Evolutionary conservation across 108 stramenopile species (phyloP).

Genomic region (Cyclotella choctawhatcheeana): DNA sequence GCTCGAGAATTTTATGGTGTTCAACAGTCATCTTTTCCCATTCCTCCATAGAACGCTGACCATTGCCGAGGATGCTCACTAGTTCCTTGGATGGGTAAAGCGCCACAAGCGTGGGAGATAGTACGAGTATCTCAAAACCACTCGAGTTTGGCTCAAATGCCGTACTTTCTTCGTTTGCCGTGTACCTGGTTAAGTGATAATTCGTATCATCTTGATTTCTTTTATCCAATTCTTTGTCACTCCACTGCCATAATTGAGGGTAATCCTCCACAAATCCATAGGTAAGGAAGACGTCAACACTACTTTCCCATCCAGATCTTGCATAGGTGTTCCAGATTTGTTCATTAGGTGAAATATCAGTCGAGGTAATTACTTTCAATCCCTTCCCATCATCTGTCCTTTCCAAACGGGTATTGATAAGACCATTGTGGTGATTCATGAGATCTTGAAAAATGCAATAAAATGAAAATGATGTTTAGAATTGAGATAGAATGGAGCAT

Average conservation of each 20-base stretch:
- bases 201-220: constrained; percentile 7
- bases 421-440: constrained; percentile 56
- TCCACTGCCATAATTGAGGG: constrained; percentile 54
- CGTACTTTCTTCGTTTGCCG: not conserved
- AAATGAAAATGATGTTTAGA: no score
- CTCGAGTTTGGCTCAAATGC: constrained; percentile 37
- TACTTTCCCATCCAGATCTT: constrained; percentile 34
- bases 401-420: constrained; percentile 38
- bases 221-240: constrained; percentile 21
- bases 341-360: constrained; percentile 31
- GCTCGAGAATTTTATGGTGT: constrained; percentile 33
- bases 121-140: constrained; percentile 41
- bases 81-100: constrained; percentile 37
- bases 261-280: constrained; percentile 58
- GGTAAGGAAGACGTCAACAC: constrained; percentile 33
- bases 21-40: constrained; percentile 28
- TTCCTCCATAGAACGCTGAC: constrained; percentile 31
- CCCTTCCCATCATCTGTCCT: constrained; percentile 28
- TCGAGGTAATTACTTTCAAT: constrained; percentile 29
- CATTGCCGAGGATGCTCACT: constrained; percentile 33
- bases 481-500: not conserved
- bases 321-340: constrained; percentile 48
- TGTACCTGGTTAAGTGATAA: constrained; percentile 33
- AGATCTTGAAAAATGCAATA: constrained; percentile 36
- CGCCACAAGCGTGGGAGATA: constrained; percentile 37